Conservation (phyloP, 2,329 filamentous ascomycete species). For the Cryphonectria nitschkei region DNA sequence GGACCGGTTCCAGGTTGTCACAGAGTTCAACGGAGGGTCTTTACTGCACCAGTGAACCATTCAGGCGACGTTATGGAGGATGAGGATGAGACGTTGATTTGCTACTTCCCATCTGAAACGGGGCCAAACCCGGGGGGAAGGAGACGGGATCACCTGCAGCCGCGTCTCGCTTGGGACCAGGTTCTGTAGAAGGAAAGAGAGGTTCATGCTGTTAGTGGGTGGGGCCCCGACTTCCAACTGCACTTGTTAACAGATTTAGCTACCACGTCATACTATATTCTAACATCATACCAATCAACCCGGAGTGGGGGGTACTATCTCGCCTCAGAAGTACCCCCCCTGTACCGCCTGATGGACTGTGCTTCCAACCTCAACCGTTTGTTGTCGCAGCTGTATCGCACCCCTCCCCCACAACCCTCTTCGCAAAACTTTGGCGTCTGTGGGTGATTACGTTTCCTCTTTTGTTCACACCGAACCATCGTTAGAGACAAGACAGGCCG, state of each 20-base stretch:
- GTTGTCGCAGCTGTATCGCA: slow-evolving; percentile 8
- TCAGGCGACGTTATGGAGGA: slow-evolving; percentile 5
- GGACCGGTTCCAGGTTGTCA: slow-evolving; percentile 22
- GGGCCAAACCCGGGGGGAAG: slow-evolving; percentile 4
- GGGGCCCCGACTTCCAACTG: not conserved
- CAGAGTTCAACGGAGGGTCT: slow-evolving; percentile 2
- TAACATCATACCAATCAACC: slow-evolving; percentile 11
- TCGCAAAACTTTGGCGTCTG: not conserved
- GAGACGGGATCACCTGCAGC: slow-evolving; percentile 28
- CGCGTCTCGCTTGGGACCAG: slow-evolving; percentile 26
- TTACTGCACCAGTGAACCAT: not conserved
- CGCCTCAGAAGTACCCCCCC: not conserved
- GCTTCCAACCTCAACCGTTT: slow-evolving; percentile 9
- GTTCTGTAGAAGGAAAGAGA: not conserved
- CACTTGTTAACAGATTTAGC: not conserved
- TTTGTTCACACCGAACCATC: not conserved
- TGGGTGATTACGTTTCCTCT: not conserved
- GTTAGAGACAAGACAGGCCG: not conserved
- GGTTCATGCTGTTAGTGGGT: slow-evolving; percentile 15
- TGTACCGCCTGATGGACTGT: not conserved
- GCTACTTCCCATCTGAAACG: slow-evolving; percentile 25
- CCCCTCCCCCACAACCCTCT: not conserved
- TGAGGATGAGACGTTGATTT: slow-evolving; percentile 20
- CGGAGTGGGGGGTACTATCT: slow-evolving; percentile 6
- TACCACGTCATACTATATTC: not conserved